These are phyloP conservation scores for Tetrahymena elliotti DNA, from an alignment of 73 alveolate species.

Conservation along the genomic window DNA sequence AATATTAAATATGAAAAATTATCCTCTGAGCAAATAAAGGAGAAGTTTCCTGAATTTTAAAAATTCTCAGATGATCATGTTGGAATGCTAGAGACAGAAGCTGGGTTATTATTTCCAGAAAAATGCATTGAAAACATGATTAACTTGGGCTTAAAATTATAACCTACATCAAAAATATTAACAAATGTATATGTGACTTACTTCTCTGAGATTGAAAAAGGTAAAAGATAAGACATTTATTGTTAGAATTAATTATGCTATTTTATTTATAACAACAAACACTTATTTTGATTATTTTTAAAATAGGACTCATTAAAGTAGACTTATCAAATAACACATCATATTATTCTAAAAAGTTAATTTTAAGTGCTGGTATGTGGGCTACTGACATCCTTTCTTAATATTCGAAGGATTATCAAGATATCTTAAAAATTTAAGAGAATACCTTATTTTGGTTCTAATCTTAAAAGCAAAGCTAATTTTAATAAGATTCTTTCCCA, in stretches of 20 bases:
- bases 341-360: neutral
- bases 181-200: neutral
- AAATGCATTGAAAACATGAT: neutral
- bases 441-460: neutral
- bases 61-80: neutral
- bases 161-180: neutral
- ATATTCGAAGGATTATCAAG: neutral
- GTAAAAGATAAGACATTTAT: neutral
- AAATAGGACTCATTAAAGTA: neutral
- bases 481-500: neutral
- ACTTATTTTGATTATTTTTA: neutral
- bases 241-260: neutral
- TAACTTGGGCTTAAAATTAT: neutral
- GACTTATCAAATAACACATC: neutral
- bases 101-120: neutral
- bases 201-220: neutral
- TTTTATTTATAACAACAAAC: too few species aligned
- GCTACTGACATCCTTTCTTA: neutral
- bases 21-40: neutral
- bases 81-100: neutral
- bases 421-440: neutral
- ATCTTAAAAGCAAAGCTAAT: neutral
- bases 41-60: neutral
- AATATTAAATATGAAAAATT: neutral
- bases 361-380: neutral